Conservation (phyloP, 192 early-diverging fungal species). For the Rhizophlyctis rosea region DNA sequence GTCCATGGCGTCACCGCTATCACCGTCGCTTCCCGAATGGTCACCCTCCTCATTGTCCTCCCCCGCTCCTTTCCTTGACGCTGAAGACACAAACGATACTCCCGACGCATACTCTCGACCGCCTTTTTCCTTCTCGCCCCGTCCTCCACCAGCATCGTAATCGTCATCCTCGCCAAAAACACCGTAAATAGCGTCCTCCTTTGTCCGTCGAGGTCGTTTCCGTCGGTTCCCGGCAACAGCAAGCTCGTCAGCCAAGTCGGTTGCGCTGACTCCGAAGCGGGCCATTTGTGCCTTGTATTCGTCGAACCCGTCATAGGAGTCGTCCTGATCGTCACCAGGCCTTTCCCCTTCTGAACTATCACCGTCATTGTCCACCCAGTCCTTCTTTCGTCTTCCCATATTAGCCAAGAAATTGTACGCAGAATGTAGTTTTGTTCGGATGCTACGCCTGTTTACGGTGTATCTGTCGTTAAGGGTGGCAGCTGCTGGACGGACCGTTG, state of each 20-base stretch:
- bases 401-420: no score
- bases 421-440: no score
- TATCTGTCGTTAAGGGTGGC: no score
- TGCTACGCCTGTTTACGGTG: no score
- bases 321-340: not conserved
- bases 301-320: not conserved
- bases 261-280: not conserved
- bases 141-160: not conserved
- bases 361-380: not conserved
- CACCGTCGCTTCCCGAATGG: constrained; percentile 16
- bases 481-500: no score
- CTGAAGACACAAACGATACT: constrained; percentile 8
- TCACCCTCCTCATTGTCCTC: not conserved
- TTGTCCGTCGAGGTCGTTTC: constrained; percentile 40
- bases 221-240: not conserved
- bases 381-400: constrained; percentile 1
- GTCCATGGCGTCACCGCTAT: constrained; percentile 4
- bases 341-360: not conserved
- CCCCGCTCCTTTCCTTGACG: not conserved
- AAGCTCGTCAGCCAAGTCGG: not conserved
- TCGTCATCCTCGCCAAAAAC: constrained; percentile 52
- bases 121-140: not conserved
- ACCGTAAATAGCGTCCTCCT: constrained; percentile 61
- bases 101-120: constrained; percentile 14
- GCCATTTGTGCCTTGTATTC: not conserved